Base-by-base conservation (phyloP, 495 filamentous ascomycete genomes). In the Aspergillus panamensis region DNA sequence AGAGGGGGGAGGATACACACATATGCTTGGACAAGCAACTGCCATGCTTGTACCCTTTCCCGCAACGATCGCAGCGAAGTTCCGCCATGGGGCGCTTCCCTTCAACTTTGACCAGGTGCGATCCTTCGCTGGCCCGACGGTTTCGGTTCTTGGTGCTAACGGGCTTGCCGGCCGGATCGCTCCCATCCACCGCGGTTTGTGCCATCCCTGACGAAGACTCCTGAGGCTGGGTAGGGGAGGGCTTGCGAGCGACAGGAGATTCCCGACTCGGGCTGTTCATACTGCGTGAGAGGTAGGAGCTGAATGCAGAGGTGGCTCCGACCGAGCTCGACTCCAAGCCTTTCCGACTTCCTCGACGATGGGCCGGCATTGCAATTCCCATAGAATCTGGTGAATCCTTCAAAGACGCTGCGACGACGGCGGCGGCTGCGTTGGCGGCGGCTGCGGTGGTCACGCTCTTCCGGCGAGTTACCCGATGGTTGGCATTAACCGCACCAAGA, bases 21-120 rank as follows among this genome's bases (percentile, higher is more conserved):
- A 97, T 91, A 87, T 98, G 94, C 85, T 98, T 98, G 73, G 90
- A 94, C 80, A 98, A 86, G 87, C 94, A 98, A 82, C 95, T 97
- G 86, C 93, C 93, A 84, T 98, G 94, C 87, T 98, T 98, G 86
- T 98, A 98, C 77, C 90, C 92, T 82, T 98, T 98, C 74, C 94
- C 94, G 81, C 94, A 98, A 75, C 90, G 94, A 69, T 97, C 92
- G 78, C 94, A 98, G 75, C 90, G 89, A 68, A 98, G 82, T 70
- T 97, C 93, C 64, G 85, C 84, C 65, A 85, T 88, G 71, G 77
- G 77, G 72, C 85, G 87, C 71, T 87, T 91, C 65, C 83, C 84
- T 61, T 91, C 89, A 59, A 76, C 79, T 75, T 91, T 94, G 64
- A 78, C 80, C 62, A 91, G 77, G 59, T 86, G 84, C 62, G 90